phyloP scores from a whole-genome alignment of 352 stramenopile genomes.

The Peronospora farinosa region DNA sequence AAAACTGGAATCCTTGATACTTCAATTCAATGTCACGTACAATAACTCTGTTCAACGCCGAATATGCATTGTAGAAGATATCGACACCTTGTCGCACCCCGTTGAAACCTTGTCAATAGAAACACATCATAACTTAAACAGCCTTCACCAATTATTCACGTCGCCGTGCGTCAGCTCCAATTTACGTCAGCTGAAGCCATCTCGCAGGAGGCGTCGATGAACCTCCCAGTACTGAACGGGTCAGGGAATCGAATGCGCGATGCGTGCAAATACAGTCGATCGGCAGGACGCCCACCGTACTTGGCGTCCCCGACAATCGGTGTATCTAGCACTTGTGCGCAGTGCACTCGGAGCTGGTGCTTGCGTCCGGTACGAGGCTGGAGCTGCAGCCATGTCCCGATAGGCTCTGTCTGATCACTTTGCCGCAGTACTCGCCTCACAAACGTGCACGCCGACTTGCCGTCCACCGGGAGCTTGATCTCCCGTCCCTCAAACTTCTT shows the following conservation, averaged over 20 bases:
- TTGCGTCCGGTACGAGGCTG: conserved; percentile 54
- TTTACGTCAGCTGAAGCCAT: not conserved
- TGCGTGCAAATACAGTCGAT: conserved; percentile 53
- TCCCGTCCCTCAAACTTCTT: conserved; percentile 22
- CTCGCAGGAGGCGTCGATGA: conserved; percentile 30
- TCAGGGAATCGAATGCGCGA: conserved; percentile 43
- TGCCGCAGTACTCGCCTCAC: conserved; percentile 23
- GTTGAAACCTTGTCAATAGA: too few species aligned
- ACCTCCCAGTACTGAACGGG: conserved; percentile 13
- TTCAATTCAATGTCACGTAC: too few species aligned
- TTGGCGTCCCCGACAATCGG: conserved; percentile 55
- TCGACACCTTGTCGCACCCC: too few species aligned
- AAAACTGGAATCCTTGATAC: too few species aligned
- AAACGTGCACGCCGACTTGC: conserved; percentile 39
- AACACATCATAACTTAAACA: too few species aligned
- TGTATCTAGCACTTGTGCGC: conserved; percentile 28
- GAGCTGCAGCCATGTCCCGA: conserved; percentile 43
- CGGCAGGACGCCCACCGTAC: conserved; percentile 24
- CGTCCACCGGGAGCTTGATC: conserved; percentile 35
- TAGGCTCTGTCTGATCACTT: conserved; percentile 3
- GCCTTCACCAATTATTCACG: too few species aligned
- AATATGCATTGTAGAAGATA: too few species aligned
- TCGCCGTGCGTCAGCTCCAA: too few species aligned
- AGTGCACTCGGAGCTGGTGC: conserved; percentile 64
- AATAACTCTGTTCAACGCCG: too few species aligned